These are phyloP conservation scores for Turritis glabra DNA, from an alignment of 345 rosid species.

Conservation along the genomic window DNA sequence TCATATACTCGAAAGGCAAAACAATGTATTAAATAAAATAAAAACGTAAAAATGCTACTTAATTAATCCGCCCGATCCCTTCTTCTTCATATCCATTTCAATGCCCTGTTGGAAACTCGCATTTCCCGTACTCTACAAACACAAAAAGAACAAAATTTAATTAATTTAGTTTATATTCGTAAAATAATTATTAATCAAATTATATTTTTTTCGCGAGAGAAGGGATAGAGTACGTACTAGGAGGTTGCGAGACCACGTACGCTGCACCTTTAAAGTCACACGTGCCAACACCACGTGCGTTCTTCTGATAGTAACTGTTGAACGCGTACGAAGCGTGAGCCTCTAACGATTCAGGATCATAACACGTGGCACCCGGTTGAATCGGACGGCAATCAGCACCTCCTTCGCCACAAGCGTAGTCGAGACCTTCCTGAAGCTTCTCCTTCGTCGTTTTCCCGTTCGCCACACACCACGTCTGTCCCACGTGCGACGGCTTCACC, in stretches of 20 bases:
- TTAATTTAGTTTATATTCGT: too few relatives aligned
- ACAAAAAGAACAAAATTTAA: neutral
- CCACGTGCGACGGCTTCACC: conserved; percentile 35
- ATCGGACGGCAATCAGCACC: conserved; percentile 91
- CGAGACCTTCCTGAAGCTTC: conserved; percentile 68
- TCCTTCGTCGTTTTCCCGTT: conserved; percentile 43
- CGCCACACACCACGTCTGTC: conserved; percentile 92
- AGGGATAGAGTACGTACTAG: conserved; percentile 51
- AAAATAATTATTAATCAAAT: too few relatives aligned
- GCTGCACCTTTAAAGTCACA: conserved; percentile 85
- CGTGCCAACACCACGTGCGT: conserved; percentile 65
- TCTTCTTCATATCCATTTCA: conserved; percentile 22
- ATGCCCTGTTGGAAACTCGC: conserved; percentile 63
- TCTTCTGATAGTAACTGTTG: conserved; percentile 93
- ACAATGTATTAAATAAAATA: conserved; percentile 7
- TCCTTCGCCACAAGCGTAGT: conserved; percentile 92
- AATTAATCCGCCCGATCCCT: conserved; percentile 21
- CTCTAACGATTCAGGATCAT: conserved; percentile 62
- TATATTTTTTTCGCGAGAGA: too few relatives aligned
- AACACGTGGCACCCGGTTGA: conserved; percentile 77
- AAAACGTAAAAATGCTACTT: conserved; percentile 15
- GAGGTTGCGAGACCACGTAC: conserved; percentile 72
- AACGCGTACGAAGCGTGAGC: conserved; percentile 97
- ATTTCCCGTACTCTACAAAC: conserved; percentile 54
- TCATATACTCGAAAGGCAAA: conserved; percentile 28